Percentiles rank a stretch among this genome's conserved stretches.
Conservation (phyloP, 768 basidiomycete genomes). For the Xanthoconium purpureum region DNA sequence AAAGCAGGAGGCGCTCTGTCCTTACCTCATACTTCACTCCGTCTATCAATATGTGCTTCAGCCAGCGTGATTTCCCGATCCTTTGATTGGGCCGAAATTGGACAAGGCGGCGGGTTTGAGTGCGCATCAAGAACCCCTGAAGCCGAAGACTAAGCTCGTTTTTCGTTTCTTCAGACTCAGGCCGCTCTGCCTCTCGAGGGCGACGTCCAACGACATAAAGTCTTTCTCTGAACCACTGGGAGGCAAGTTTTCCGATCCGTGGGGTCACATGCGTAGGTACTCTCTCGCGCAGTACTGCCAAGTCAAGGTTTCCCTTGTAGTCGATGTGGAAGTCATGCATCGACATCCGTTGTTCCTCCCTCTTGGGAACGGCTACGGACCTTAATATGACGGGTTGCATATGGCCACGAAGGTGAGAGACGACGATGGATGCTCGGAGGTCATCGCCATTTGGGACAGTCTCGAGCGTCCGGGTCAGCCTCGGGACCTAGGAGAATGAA, state of each 20-base stretch:
- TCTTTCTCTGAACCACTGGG: constrained; percentile 51
- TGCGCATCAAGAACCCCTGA: constrained; percentile 20
- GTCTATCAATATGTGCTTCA: constrained; percentile 43
- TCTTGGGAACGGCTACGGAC: neutral
- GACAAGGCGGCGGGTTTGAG: constrained; percentile 10
- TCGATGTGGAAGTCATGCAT: neutral
- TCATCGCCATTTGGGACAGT: constrained; percentile 17
- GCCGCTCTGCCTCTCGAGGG: constrained; percentile 16
- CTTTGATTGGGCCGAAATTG: constrained; percentile 33
- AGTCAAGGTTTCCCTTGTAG: constrained; percentile 46
- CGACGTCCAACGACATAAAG: constrained; percentile 52
- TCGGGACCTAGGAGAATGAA: constrained; percentile 16
- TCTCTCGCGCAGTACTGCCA: constrained; percentile 56
- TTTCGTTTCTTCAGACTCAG: constrained; percentile 4
- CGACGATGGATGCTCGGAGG: constrained; percentile 19
- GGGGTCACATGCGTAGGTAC: constrained; percentile 62
- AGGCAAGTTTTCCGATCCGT: constrained; percentile 49
- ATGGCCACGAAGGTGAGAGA: constrained; percentile 17
- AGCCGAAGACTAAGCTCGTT: constrained; percentile 18
- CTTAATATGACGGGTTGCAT: constrained; percentile 13
- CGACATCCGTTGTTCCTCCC: neutral
- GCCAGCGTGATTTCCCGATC: constrained; percentile 34
- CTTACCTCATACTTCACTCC: constrained; percentile 43
- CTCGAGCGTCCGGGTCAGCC: constrained; percentile 22
- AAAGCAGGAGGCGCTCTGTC: neutral